phyloP scores from a whole-genome alignment of 2,329 filamentous ascomycete species.

The Penicillium olsonii region DNA sequence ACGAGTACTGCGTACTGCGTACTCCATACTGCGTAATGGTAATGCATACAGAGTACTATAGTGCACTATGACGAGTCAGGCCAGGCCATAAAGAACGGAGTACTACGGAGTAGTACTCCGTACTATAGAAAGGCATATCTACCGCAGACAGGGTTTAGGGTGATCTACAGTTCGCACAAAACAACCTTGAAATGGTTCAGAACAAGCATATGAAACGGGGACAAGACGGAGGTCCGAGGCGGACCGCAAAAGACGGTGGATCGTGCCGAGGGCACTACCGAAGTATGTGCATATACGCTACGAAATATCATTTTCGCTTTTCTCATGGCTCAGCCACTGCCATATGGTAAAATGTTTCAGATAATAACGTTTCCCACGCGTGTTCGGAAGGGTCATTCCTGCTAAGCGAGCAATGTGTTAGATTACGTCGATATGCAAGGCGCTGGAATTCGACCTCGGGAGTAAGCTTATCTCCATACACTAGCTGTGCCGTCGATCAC shows the following conservation, averaged over 20 bases:
- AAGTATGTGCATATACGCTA: conserved; percentile 12
- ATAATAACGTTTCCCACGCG: conserved; percentile 22
- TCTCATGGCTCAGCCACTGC: too few species aligned
- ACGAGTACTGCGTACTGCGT: too few species aligned
- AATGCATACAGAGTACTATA: too few species aligned
- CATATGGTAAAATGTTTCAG: conserved; percentile 25
- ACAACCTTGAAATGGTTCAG: too few species aligned
- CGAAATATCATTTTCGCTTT: not conserved
- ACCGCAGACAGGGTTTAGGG: too few species aligned
- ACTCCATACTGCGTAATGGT: too few species aligned
- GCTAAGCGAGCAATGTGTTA: conserved; percentile 17
- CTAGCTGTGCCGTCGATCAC: conserved; percentile 15
- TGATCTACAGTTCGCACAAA: too few species aligned
- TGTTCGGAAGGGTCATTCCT: conserved; percentile 8
- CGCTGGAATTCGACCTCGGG: conserved; percentile 22
- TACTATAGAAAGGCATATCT: too few species aligned
- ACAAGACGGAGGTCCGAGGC: not conserved
- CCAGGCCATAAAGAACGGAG: not conserved
- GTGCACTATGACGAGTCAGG: conserved; percentile 18
- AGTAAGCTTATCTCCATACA: conserved; percentile 23
- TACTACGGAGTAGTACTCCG: not conserved
- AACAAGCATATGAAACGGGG: not conserved
- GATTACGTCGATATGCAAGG: conserved; percentile 23
- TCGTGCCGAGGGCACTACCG: conserved; percentile 10
- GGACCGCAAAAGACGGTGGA: conserved; percentile 8